Percentiles rank a stretch among this genome's conserved stretches.
These are phyloP conservation scores for Sideroxylon spinosum DNA, from an alignment of 179 eudicot genomes.

Conservation along the genomic window DNA sequence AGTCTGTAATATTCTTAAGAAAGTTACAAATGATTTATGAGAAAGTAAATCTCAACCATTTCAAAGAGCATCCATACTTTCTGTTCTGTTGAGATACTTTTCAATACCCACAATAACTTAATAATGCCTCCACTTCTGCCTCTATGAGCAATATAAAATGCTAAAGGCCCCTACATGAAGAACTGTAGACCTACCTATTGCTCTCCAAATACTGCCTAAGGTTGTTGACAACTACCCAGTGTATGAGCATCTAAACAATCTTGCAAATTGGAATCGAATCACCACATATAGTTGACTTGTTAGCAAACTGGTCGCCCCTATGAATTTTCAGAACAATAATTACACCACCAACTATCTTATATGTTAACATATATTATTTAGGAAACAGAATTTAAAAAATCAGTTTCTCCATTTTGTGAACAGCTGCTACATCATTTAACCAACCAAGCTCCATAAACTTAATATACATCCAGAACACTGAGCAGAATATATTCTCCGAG, in stretches of 20 bases:
- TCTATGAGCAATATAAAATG: neutral
- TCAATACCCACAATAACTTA: neutral
- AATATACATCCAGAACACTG: neutral
- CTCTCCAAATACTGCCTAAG: neutral
- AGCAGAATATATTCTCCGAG: neutral
- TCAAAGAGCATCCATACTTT: neutral
- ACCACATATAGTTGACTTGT: neutral
- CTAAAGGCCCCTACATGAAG: neutral
- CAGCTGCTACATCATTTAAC: neutral
- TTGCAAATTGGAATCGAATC: neutral
- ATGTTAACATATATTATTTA: neutral
- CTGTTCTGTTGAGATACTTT: neutral
- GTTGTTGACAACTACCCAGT: neutral
- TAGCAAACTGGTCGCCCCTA: neutral
- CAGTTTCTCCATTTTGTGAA: neutral
- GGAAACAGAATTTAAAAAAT: neutral
- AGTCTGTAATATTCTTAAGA: too few species aligned
- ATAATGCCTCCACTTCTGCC: neutral
- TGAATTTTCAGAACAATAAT: neutral
- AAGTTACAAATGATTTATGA: too few species aligned
- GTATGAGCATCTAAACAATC: neutral
- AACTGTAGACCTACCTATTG: neutral
- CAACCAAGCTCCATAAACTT: neutral
- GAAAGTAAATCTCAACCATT: too few species aligned
- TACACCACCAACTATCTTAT: constrained; percentile 5